phyloP scores from a whole-genome alignment of 129 eudicot genomes.

The Pittosporum tobira region DNA sequence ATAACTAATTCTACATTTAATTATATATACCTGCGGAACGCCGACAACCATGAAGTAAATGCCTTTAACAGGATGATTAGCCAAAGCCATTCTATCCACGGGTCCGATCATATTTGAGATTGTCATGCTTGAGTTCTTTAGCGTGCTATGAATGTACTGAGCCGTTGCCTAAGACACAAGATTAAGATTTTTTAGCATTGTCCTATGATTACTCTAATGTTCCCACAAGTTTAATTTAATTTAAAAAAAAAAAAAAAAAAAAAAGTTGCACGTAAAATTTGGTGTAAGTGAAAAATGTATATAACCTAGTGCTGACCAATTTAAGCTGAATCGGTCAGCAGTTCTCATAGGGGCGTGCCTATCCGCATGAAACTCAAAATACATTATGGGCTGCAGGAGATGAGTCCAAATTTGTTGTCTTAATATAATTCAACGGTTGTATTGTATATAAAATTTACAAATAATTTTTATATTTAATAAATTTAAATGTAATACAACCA shows the following conservation, averaged over 20 bases:
- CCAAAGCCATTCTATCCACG: constrained; percentile 23
- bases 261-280: too few species aligned
- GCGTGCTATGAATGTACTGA: constrained; percentile 13
- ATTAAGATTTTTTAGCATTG: neutral
- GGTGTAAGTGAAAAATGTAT: too few species aligned
- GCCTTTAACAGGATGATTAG: constrained; percentile 36
- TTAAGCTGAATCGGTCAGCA: too few species aligned
- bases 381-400: neutral
- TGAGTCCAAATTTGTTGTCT: neutral
- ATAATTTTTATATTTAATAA: too few species aligned
- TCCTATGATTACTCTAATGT: neutral
- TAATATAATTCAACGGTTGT: too few species aligned
- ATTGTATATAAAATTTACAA: too few species aligned
- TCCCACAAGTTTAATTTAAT: neutral
- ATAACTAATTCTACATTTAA: too few species aligned
- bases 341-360: neutral
- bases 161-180: constrained; percentile 17
- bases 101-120: constrained; percentile 40
- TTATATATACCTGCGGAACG: constrained; percentile 38
- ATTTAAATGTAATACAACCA: too few species aligned
- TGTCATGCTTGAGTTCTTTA: constrained; percentile 38
- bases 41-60: constrained; percentile 32
- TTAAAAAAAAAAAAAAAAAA: too few species aligned
- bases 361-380: neutral
- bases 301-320: too few species aligned